phyloP scores from a whole-genome alignment of 2,329 filamentous ascomycete species.

The Annulohypoxylon truncatum region DNA sequence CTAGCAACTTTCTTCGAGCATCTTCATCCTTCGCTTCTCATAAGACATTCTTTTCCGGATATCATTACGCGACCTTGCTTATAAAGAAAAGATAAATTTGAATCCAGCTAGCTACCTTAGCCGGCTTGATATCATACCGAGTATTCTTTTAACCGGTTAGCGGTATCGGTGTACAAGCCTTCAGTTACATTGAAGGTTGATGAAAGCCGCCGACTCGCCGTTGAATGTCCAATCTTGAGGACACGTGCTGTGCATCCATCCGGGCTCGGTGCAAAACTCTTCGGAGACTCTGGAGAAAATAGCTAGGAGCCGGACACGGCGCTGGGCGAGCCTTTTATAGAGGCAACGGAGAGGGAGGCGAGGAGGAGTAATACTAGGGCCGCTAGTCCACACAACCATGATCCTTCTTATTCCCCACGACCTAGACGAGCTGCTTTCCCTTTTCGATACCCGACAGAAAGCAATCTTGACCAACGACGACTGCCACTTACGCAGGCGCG shows the following conservation, averaged over 20 bases:
- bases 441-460: constrained; percentile 45
- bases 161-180: constrained; percentile 12
- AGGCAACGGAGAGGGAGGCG: constrained; percentile 9
- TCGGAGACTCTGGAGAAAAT: constrained; percentile 13
- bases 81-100: neutral
- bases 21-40: constrained; percentile 8
- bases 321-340: constrained; percentile 29
- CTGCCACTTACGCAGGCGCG: constrained; percentile 39
- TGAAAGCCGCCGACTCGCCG: constrained; percentile 15
- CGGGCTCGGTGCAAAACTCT: constrained; percentile 26
- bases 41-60: constrained; percentile 1
- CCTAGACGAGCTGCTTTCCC: constrained; percentile 49
- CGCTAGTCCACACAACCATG: constrained; percentile 41
- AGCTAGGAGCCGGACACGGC: constrained; percentile 8
- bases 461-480: constrained; percentile 42
- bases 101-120: neutral
- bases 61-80: constrained; percentile 11
- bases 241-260: constrained; percentile 24
- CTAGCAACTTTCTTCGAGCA: constrained; percentile 5
- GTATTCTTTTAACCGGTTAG: constrained; percentile 1
- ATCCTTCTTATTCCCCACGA: constrained; percentile 44
- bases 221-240: constrained; percentile 14
- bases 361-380: constrained; percentile 23
- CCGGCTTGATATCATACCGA: neutral
- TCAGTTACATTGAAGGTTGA: constrained; percentile 19